phyloP scores from a whole-genome alignment of 2,329 filamentous ascomycete species.

The Beauveria sp. region DNA sequence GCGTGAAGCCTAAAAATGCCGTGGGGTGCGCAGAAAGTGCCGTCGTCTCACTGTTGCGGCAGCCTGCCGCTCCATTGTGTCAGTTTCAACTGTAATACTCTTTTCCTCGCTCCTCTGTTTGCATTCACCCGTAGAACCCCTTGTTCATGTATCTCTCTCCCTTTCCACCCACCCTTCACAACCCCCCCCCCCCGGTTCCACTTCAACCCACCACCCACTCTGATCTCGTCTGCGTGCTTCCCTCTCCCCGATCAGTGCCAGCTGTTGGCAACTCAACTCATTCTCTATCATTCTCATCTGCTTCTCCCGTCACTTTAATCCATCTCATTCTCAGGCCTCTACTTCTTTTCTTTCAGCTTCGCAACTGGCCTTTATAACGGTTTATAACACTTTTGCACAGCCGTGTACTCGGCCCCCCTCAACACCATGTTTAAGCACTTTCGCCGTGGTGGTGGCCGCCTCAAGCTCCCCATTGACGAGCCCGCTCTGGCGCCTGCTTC shows the following conservation, averaged over 20 bases:
- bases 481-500: neutral
- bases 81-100: no score
- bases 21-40: no score
- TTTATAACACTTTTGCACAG: neutral
- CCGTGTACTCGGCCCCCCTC: neutral
- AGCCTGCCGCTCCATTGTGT: no score
- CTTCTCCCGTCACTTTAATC: neutral
- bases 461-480: conserved; percentile 6
- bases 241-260: neutral
- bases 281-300: neutral
- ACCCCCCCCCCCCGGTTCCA: neutral
- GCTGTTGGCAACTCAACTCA: neutral
- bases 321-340: neutral
- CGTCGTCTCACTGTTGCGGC: no score
- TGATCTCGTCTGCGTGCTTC: neutral
- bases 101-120: no score
- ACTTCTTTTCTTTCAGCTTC: neutral
- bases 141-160: neutral
- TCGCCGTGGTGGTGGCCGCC: conserved; percentile 5
- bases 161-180: neutral
- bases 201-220: neutral
- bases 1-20: no score
- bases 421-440: conserved; percentile 8
- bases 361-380: neutral
- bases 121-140: neutral